phyloP scores from a whole-genome alignment of 2,329 filamentous ascomycete genomes.

The Scedosporium boydii region DNA sequence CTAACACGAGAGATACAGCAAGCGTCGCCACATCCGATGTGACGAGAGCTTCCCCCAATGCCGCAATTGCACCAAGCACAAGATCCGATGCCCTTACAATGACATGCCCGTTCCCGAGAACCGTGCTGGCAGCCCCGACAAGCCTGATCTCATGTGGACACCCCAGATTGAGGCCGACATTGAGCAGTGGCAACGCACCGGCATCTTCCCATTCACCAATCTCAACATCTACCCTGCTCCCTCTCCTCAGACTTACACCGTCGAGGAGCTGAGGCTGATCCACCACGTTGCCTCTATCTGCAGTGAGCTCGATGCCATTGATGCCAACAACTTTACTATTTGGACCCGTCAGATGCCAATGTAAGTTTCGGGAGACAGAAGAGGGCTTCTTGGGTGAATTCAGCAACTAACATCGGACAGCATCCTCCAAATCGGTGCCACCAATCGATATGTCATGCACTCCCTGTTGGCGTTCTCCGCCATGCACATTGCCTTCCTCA shows the following conservation, averaged over 20 bases:
- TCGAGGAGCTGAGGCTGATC: conserved; percentile 77
- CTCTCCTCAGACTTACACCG: conserved; percentile 61
- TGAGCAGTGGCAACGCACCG: conserved; percentile 73
- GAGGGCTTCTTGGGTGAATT: conserved; percentile 7
- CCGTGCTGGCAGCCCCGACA: conserved; percentile 50
- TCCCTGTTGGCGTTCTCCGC: conserved; percentile 89
- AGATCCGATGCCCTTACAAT: conserved; percentile 96
- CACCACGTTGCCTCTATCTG: conserved; percentile 84
- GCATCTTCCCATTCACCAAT: conserved; percentile 76
- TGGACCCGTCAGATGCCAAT: conserved; percentile 91
- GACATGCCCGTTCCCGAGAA: conserved; percentile 63
- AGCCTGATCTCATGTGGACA: conserved; percentile 71
- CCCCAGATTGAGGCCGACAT: conserved; percentile 76
- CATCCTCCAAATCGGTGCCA: conserved; percentile 73
- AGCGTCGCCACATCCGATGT: conserved; percentile 92
- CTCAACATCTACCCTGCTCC: conserved; percentile 68
- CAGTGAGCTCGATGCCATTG: conserved; percentile 66
- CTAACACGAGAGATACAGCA: conserved; percentile 34
- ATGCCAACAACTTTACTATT: conserved; percentile 75
- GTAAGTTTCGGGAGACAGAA: conserved; percentile 43
- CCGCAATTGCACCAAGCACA: conserved; percentile 98
- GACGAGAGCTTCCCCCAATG: conserved; percentile 98
- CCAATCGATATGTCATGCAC: conserved; percentile 86
- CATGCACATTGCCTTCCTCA: conserved; percentile 84
- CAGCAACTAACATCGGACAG: conserved; percentile 29